phyloP scores from a whole-genome alignment of 768 basidiomycete genomes.

The Tylopilus rubrobrunneus region DNA sequence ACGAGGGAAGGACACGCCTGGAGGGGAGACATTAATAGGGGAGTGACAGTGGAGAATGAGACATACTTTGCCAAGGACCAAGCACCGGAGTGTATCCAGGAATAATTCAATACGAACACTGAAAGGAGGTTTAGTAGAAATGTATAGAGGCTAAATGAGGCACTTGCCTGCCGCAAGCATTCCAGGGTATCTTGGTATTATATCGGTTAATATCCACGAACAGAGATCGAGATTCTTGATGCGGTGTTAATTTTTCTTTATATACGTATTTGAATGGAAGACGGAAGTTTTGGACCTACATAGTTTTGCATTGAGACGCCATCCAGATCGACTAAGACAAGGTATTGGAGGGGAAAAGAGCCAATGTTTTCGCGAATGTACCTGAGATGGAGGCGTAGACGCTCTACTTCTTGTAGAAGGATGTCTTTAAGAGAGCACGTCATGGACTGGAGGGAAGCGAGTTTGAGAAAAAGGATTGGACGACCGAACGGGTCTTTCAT shows the following conservation, averaged over 20 bases:
- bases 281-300: constrained; percentile 38
- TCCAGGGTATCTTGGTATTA: constrained; percentile 69
- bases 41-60: constrained; percentile 6
- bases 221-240: constrained; percentile 57
- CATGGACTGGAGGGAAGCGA: constrained; percentile 38
- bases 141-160: constrained; percentile 1
- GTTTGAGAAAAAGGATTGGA: constrained; percentile 57
- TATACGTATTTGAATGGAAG: neutral
- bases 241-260: neutral
- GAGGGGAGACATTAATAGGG: constrained; percentile 4
- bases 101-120: constrained; percentile 74
- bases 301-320: constrained; percentile 51
- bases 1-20: constrained; percentile 60
- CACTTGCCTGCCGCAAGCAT: constrained; percentile 65
- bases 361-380: constrained; percentile 38
- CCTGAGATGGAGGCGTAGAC: constrained; percentile 53
- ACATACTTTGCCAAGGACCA: constrained; percentile 66
- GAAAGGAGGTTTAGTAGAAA: neutral
- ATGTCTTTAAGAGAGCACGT: constrained; percentile 38
- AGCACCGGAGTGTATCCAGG: constrained; percentile 66
- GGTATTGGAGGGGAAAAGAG: constrained; percentile 57
- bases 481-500: constrained; percentile 60
- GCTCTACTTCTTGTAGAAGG: constrained; percentile 51
- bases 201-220: constrained; percentile 61
- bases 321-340: constrained; percentile 62